These are phyloP conservation scores for Botrytis sinoallii DNA, from an alignment of 2,329 filamentous ascomycete genomes.

Conservation along the genomic window DNA sequence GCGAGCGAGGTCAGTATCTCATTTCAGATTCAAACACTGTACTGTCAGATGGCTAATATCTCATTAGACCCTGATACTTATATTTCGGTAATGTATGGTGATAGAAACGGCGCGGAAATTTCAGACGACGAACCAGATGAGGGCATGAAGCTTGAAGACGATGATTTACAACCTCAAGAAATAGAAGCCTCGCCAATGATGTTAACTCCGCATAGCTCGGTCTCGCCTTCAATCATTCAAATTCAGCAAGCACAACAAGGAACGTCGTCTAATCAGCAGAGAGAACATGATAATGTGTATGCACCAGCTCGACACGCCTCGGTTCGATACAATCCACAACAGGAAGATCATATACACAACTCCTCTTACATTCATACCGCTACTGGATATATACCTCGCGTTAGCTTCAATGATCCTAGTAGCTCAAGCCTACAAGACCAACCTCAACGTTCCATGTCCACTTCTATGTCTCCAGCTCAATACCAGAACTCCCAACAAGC, in stretches of 20 bases:
- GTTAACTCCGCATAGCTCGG: conserved; percentile 7
- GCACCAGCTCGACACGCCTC: conserved; percentile 10
- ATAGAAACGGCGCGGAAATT: conserved; percentile 22
- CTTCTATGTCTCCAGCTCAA: conserved; percentile 24
- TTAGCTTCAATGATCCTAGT: conserved; percentile 23
- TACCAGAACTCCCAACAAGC: conserved; percentile 21
- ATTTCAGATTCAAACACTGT: not conserved
- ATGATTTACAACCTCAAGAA: conserved; percentile 29
- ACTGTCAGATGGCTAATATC: not conserved
- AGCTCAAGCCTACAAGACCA: conserved; percentile 26
- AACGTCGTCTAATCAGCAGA: conserved; percentile 17
- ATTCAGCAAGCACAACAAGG: conserved; percentile 13
- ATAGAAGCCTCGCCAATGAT: conserved; percentile 28
- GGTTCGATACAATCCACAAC: conserved; percentile 6
- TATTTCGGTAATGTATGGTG: conserved; percentile 29
- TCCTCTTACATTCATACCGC: conserved; percentile 13
- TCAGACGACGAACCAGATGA: conserved; percentile 28
- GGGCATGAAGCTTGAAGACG: conserved; percentile 28
- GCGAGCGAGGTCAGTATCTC: conserved; percentile 52
- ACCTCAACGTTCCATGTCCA: conserved; percentile 21
- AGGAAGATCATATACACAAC: not conserved
- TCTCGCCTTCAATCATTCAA: conserved; percentile 15
- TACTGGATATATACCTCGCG: not conserved
- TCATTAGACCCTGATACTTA: conserved; percentile 23
- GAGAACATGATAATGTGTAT: conserved; percentile 21